Base-by-base conservation (phyloP, 169 alveolate species). In the Theileria parva region DNA sequence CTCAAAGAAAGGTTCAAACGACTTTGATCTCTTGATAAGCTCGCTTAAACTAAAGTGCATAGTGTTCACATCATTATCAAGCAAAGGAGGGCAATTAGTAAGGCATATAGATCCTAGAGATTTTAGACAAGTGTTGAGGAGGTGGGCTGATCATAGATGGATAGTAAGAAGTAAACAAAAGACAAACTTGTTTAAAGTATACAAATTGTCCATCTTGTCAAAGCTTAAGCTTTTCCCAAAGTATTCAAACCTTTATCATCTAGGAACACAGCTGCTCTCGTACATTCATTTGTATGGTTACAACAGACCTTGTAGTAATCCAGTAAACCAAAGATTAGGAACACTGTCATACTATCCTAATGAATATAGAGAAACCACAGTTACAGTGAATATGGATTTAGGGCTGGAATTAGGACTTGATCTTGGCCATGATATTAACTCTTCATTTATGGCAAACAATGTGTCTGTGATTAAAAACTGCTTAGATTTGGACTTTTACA, bases 71-170 rank as follows among this genome's bases (percentile, higher is more conserved):
- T 81, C 88, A 21, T 57, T 25, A 25, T 57, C 66, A 25, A 57
- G 34, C 3, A 57, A 25, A n/a, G 37, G 27, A 8, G 27, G 66
- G 2, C 37, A 19, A 57, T 19, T 25, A 17, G 66, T 57, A 25
- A n/a, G 25, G 19, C 0, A 48, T 28, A 23, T 44, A n/a, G 80
- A 59, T 0, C 19, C 70, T 1, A 68, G 32, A 13, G 59, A 79
- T 23, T 60, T 39, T n/a, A 70, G 65, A 21, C 27, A 19, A 8
- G 25, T 81, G 27, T 28, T 81, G 48, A 77, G 72, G 8, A 64
- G 44, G 69, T 81, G 88, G 88, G 55, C 57, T 39, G 85, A 75
- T 15, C 60, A 68, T 28, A 79, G 85, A n/a, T 81, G 88, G 88
- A 60, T 81, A 23, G 85, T 75, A 39, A 23, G 74, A 19, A 64